Evolutionary conservation across 2,329 filamentous ascomycete genomes (phyloP), one percentile per base, ranked within the genome.

Genomic region (Lachnellula occidentalis): DNA sequence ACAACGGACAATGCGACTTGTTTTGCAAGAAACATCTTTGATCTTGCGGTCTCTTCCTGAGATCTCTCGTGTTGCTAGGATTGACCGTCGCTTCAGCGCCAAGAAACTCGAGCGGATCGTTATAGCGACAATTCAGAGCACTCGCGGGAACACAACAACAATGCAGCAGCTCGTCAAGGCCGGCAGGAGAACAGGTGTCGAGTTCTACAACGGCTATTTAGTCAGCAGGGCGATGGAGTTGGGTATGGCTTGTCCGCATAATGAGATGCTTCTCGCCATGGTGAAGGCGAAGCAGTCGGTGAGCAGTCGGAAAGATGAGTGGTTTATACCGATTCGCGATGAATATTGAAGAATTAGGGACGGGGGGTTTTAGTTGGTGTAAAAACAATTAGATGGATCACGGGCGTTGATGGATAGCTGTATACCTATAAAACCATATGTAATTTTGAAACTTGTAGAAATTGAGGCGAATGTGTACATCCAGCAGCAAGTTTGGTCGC

Each of bases 171-270:
- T 86, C 64, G 74, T 92, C 12, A 73, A 81, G 11, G 69, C 72
- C 1, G 86, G 88, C 1, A 73, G 74, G 57, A 72, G 76, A 55
- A 90, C 89, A 0, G 90, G 96, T 64, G 81, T 96, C 41, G 82
- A 92, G 45, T 95, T 86, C 65, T 80, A 92, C 62, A 96, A 95
- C 68, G 92, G 92, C 0, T 99, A 92, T 73, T 87, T 99, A 56
- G 78, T 95, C 34, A 78, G 76, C 49, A 80, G 86, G 41, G 94
- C 88, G 0, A 78, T 81, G 63, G 81, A 88, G 67, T 65, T 92
- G 57, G 88, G 89, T 1, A 75, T 96, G n/a, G 75, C 81, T 49
- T 85, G 85, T 64, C 81, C 83, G 11, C 76, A 86, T 58, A 94
- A 95, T 67, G 84, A 85, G 63, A 79, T 88, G 76, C 74, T 95